A percentile compares a stretch with the other conserved stretches of the same genome.
Conservation (phyloP, 345 rosid species). For the Viola odorata region DNA sequence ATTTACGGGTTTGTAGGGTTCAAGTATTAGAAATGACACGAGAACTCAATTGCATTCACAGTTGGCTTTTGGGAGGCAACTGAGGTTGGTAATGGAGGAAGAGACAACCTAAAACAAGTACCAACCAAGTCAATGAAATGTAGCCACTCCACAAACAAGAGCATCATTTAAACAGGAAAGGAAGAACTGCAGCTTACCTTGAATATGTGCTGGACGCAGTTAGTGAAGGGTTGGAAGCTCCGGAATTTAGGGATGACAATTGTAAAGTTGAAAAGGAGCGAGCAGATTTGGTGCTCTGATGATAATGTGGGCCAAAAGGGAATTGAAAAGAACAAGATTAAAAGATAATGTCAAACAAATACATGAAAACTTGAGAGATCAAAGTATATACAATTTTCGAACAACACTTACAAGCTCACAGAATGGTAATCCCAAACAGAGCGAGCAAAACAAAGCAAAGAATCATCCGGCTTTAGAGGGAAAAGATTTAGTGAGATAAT, state of each 20-base stretch:
- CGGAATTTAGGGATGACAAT: constrained; percentile 13
- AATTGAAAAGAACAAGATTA: constrained; percentile 11
- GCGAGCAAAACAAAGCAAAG: background rate
- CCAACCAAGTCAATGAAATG: constrained; percentile 3
- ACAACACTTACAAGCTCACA: constrained; percentile 21
- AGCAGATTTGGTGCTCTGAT: constrained; percentile 26
- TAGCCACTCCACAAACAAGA: constrained; percentile 3
- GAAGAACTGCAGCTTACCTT: constrained; percentile 24
- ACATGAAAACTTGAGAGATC: constrained; percentile 19
- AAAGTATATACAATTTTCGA: constrained; percentile 16
- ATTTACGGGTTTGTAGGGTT: constrained; percentile 15
- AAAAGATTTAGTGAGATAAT: background rate
- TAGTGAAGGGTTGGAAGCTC: constrained; percentile 20
- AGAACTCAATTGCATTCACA: background rate
- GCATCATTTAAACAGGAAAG: constrained; percentile 8
- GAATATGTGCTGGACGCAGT: constrained; percentile 19
- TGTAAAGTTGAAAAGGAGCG: constrained; percentile 5
- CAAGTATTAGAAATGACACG: background rate
- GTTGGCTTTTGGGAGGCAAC: constrained; percentile 12
- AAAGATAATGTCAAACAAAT: no score
- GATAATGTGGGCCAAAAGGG: constrained; percentile 16
- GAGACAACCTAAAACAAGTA: background rate
- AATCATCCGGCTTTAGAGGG: background rate
- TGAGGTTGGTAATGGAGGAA: background rate
- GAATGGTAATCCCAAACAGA: constrained; percentile 10